Conservation (phyloP, 768 basidiomycete genomes). For the Xerocomellus amylosporus region DNA sequence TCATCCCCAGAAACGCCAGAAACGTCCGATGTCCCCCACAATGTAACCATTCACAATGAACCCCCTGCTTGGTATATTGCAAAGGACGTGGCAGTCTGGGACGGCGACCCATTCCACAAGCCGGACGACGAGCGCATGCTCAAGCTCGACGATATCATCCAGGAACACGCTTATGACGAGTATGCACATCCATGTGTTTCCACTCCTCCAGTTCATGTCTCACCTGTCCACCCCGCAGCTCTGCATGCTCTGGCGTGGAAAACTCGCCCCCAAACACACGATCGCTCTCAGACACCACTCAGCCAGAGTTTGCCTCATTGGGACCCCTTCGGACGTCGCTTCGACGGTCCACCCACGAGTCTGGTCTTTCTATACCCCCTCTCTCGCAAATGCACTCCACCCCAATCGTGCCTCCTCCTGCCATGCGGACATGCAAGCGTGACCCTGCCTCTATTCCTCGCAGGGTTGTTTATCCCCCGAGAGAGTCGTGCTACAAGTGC, state of each 20-base stretch:
- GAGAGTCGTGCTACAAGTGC: slow-evolving; percentile 75
- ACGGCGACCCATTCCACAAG: slow-evolving; percentile 43
- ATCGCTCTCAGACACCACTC: slow-evolving; percentile 32
- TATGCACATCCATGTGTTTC: slow-evolving; percentile 36
- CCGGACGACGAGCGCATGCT: slow-evolving; percentile 56
- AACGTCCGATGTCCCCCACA: slow-evolving; percentile 51
- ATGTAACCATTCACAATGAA: slow-evolving; percentile 48
- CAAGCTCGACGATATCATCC: slow-evolving; percentile 68
- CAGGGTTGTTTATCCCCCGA: slow-evolving; percentile 66
- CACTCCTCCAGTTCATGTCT: neutral
- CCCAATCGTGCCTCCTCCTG: slow-evolving; percentile 67
- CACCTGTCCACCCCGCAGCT: slow-evolving; percentile 10
- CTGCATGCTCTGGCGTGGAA: slow-evolving; percentile 21
- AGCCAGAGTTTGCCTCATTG: slow-evolving; percentile 30
- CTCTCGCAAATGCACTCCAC: slow-evolving; percentile 47
- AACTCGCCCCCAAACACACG: slow-evolving; percentile 9
- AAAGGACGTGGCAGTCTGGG: slow-evolving; percentile 45
- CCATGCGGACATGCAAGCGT: slow-evolving; percentile 53
- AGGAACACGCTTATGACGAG: slow-evolving; percentile 76
- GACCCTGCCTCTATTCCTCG: slow-evolving; percentile 50
- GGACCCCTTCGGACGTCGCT: slow-evolving; percentile 34
- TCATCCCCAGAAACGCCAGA: slow-evolving; percentile 72
- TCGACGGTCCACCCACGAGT: slow-evolving; percentile 26
- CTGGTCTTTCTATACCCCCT: slow-evolving; percentile 32
- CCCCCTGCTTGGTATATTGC: slow-evolving; percentile 57